Evolutionary conservation across 768 basidiomycete genomes (phyloP), one percentile per base, ranked within the genome.

Genomic region (Tylopilus felleus): DNA sequence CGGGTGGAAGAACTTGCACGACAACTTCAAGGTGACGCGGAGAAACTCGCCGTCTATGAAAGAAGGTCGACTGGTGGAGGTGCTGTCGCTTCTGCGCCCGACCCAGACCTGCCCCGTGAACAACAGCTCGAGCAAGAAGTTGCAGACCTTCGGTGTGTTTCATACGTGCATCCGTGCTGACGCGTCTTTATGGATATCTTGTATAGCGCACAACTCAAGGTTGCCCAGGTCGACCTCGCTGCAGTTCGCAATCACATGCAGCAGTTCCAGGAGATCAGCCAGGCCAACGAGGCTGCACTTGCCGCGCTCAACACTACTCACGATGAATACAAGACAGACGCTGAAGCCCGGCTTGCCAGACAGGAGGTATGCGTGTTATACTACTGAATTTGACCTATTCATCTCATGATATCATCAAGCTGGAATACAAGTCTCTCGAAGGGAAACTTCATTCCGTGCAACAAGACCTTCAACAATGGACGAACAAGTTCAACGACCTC

Each of bases 31-130:
- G 88, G 88, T 28, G 85, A 84, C 52, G 81, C 85, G 43, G 92
- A 93, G 75, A 94, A 93, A 70, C 79, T 94, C 25, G 77, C 90
- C 2, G 89, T 94, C 2, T 95, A 92, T 61, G 92, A 94, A 64
- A 82, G 90, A 35, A 77, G 88, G 46, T 67, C 77, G 8, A 63
- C 71, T 5, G 62, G 68, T 4, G 42, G 65, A 6, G 56, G 59
- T 42, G 71, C 73, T 21, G 50, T 70, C 12, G 59, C 71, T 50
- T 68, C 74, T 41, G 62, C 59, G 16, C 64, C 66, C 23, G 76
- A 80, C 57, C 73, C 77, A 49, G 77, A 79, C 57, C 55, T 84
- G 57, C 78, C 77, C 57, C 79, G 77, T 10, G 93, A 93, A 65
- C 86, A 91, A 61, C 88, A 90, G 62, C 78, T 94, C 9, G 85